Conservation (phyloP, 192 early-diverging fungal genomes). For the Bifiguratus adelaidae region DNA sequence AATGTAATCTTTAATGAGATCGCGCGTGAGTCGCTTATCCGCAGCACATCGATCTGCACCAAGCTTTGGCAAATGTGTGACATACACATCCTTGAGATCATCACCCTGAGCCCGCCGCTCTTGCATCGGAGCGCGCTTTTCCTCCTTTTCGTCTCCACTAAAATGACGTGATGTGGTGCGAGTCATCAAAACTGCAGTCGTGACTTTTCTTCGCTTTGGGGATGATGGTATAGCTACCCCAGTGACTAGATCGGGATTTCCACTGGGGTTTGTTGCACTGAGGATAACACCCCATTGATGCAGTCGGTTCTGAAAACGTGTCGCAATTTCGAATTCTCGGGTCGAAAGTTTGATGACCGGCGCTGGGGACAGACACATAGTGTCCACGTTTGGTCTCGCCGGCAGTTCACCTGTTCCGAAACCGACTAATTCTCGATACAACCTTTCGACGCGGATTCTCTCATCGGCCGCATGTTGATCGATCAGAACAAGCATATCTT, state of each 20-base stretch:
- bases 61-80: slow-evolving; percentile 34
- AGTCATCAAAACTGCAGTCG: not conserved
- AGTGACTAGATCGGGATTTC: not conserved
- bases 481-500: slow-evolving; percentile 35
- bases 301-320: slow-evolving; percentile 14
- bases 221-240: too few relatives aligned
- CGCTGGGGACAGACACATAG: slow-evolving; percentile 29
- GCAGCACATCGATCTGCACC: slow-evolving; percentile 53
- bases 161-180: slow-evolving; percentile 1
- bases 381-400: slow-evolving; percentile 12
- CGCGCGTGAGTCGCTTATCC: slow-evolving; percentile 29
- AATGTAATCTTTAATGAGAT: slow-evolving; percentile 36
- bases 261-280: not conserved
- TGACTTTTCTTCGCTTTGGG: too few relatives aligned
- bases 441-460: slow-evolving; percentile 49
- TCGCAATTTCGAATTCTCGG: slow-evolving; percentile 19
- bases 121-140: too few relatives aligned
- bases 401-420: not conserved
- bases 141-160: too few relatives aligned
- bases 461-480: slow-evolving; percentile 83
- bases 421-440: slow-evolving; percentile 18
- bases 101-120: not conserved
- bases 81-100: slow-evolving; percentile 1
- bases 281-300: slow-evolving; percentile 36
- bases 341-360: slow-evolving; percentile 19